Percentiles rank a stretch among this genome's conserved stretches.
Evolutionary conservation across 495 filamentous ascomycete genomes (phyloP).

Genomic region (Venustampulla echinocandica): DNA sequence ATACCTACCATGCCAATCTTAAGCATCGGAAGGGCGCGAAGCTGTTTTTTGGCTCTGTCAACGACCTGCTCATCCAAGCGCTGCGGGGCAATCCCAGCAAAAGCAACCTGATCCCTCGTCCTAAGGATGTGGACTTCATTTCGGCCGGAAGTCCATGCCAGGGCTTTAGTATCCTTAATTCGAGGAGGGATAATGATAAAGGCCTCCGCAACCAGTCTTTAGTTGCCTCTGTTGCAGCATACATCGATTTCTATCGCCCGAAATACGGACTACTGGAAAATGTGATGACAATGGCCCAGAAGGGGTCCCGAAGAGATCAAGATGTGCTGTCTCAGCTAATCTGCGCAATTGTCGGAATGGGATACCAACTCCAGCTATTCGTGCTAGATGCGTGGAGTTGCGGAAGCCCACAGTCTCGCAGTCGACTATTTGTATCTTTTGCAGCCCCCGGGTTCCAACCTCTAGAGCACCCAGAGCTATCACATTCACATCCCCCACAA

Average conservation of each 20-base stretch:
- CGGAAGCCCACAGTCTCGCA: constrained; percentile 53
- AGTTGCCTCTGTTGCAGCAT: constrained; percentile 63
- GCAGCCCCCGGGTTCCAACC: constrained; percentile 52
- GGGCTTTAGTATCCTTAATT: constrained; percentile 58
- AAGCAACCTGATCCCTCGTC: constrained; percentile 34
- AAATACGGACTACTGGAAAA: constrained; percentile 68
- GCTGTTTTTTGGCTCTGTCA: constrained; percentile 58
- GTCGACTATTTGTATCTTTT: constrained; percentile 56
- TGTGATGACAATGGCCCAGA: constrained; percentile 50
- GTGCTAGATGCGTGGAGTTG: constrained; percentile 59
- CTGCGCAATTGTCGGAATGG: constrained; percentile 59
- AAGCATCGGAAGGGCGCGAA: constrained; percentile 24
- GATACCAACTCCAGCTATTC: constrained; percentile 60
- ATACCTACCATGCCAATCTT: constrained; percentile 59
- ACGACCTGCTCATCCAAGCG: constrained; percentile 52
- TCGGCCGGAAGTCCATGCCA: constrained; percentile 66
- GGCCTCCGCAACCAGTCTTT: constrained; percentile 57
- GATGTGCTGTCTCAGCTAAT: constrained; percentile 62
- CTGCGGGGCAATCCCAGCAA: constrained; percentile 38
- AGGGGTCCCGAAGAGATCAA: constrained; percentile 29
- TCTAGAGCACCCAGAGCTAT: constrained; percentile 42
- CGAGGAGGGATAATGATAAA: constrained; percentile 32
- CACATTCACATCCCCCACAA: constrained; percentile 48
- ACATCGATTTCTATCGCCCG: constrained; percentile 63
- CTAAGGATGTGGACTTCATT: constrained; percentile 59